phyloP scores from a whole-genome alignment of 2,329 filamentous ascomycete species.

The Diaporthe helianthi region DNA sequence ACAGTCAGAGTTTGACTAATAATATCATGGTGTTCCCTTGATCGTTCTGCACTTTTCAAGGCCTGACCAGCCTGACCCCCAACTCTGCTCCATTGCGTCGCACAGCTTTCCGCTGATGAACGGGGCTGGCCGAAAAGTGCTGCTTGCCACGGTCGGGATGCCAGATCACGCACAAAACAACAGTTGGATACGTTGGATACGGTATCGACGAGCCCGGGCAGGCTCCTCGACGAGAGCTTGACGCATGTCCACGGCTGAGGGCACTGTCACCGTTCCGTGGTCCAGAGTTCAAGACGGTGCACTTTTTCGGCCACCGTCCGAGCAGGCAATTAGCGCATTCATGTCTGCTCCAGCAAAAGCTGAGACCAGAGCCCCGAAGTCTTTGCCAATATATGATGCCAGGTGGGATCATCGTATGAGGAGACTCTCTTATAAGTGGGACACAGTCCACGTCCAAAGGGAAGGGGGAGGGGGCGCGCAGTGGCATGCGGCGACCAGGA shows the following conservation, averaged over 20 bases:
- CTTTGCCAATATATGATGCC: constrained; percentile 22
- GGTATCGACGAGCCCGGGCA: background rate
- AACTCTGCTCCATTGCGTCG: background rate
- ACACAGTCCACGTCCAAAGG: constrained; percentile 11
- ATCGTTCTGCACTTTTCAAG: background rate
- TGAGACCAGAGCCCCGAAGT: constrained; percentile 23
- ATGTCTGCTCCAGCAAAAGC: constrained; percentile 16
- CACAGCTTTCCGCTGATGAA: background rate
- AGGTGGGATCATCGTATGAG: constrained; percentile 24
- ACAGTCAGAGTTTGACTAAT: background rate
- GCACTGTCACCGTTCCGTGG: background rate
- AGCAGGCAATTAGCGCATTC: constrained; percentile 9
- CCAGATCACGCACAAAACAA: background rate
- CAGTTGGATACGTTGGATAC: too few relatives aligned
- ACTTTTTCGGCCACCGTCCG: constrained; percentile 22
- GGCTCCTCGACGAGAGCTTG: background rate
- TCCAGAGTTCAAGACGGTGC: constrained; percentile 15
- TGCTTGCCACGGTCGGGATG: background rate
- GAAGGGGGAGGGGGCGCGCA: constrained; percentile 15
- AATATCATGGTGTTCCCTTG: constrained; percentile 8
- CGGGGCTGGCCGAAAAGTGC: constrained; percentile 4
- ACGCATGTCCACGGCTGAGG: background rate
- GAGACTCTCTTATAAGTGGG: constrained; percentile 21
- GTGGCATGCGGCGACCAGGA: constrained; percentile 4
- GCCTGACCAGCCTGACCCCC: background rate